Evolutionary conservation across 345 rosid genomes (phyloP), one percentile per base, ranked within the genome.

Genomic region (Angophora floribunda): DNA sequence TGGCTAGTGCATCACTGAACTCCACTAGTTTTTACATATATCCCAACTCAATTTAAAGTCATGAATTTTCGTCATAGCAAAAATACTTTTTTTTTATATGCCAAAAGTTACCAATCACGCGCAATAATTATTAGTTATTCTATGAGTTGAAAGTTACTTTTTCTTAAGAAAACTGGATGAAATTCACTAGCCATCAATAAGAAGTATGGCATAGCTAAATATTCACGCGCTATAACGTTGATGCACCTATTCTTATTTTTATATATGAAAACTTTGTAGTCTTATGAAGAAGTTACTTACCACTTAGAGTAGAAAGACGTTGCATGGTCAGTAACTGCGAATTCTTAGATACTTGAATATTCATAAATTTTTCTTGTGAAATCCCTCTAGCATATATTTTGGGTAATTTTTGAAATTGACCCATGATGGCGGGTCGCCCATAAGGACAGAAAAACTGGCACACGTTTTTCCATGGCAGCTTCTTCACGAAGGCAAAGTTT

Each of bases 381-480:
- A 13, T 51, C 52, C 52, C 52, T 51, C 52, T 5, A 15, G 13
- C 16, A 13, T 52, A 16, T 15, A 15, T 4, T 52, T 6, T 52
- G 52, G 53, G 14, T 52, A 52, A 52, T 52, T 14, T 13, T 63
- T 17, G 75, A 0, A n/a, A 63, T 63, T 14, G 36, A 63, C 41
- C 41, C 75, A 3, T 2, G 41, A n/a, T 1, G 19, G 75, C 36
- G 36, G 36, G 41, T n/a, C 7, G 75, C 75, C 36, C 36, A n/a
- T 9, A 0, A 36, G n/a, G 41, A n/a, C 36, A 4, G n/a, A 63
- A n/a, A 63, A n/a, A 32, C 4, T n/a, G 19, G 19, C 0, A 1
- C 19, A 13, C 75, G 36, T 63, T 63, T 63, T 63, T 14, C 75
- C 19, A 30, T 32, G 41, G 32, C 14, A 36, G 32, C 41, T 13